Percentiles rank a stretch among this genome's conserved stretches.
Evolutionary conservation across 331 rosid species (phyloP).

Genomic region (Cydonia oblonga): DNA sequence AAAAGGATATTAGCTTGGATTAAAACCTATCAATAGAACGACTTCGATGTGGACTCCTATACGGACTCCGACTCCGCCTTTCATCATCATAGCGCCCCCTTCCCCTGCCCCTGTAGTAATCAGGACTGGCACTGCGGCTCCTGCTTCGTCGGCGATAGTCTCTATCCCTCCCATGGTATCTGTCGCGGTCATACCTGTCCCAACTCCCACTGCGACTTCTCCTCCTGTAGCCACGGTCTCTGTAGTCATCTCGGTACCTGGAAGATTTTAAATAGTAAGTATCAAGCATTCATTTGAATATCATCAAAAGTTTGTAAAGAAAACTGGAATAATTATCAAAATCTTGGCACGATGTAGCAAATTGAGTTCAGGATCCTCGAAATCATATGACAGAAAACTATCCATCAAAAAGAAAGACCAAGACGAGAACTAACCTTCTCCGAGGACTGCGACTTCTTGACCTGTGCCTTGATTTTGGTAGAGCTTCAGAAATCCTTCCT

Average conservation of each 20-base stretch:
- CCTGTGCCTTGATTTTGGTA: constrained; percentile 34
- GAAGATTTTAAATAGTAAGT: not conserved
- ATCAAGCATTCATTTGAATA: not conserved
- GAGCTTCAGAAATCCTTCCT: constrained; percentile 59
- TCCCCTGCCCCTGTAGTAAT: constrained; percentile 45
- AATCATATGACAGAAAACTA: not conserved
- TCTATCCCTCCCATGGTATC: constrained; percentile 50
- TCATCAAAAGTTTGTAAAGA: not conserved
- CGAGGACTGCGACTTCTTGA: constrained; percentile 83
- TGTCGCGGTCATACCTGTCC: constrained; percentile 55
- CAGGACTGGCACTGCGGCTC: constrained; percentile 70
- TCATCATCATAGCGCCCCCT: constrained; percentile 59
- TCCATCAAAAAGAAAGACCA: not conserved
- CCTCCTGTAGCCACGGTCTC: constrained; percentile 45
- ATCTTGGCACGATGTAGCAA: not conserved
- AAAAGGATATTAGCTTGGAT: not conserved
- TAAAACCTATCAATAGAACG: constrained; percentile 56
- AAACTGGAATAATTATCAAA: not conserved
- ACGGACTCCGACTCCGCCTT: constrained; percentile 30
- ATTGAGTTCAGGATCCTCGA: not conserved
- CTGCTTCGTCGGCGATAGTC: constrained; percentile 48
- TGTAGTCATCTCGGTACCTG: constrained; percentile 54
- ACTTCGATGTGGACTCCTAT: constrained; percentile 1
- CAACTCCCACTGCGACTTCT: constrained; percentile 70
- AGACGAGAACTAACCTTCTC: constrained; percentile 32